These are phyloP conservation scores for Leccinum subgranulosum DNA, from an alignment of 768 basidiomycete genomes.

Conservation along the genomic window DNA sequence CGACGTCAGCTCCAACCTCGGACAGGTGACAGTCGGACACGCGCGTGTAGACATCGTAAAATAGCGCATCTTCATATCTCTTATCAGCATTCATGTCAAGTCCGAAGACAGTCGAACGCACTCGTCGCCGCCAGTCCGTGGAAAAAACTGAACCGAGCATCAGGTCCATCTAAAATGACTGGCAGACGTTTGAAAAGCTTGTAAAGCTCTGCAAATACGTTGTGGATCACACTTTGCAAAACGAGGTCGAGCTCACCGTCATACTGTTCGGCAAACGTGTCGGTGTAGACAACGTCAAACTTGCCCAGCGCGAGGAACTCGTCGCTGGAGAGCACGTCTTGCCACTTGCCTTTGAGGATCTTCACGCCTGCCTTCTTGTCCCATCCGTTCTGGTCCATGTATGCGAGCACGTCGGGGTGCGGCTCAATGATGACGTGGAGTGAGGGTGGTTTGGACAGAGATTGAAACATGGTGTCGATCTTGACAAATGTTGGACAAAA, in stretches of 20 bases:
- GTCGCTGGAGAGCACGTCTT: slow-evolving; percentile 69
- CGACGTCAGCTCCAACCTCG: slow-evolving; percentile 73
- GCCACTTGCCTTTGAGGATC: slow-evolving; percentile 91
- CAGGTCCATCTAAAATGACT: slow-evolving; percentile 67
- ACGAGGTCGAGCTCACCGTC: slow-evolving; percentile 38
- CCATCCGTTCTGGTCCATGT: slow-evolving; percentile 79
- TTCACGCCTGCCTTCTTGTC: slow-evolving; percentile 71
- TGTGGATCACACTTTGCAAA: not conserved
- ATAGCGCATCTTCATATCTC: slow-evolving; percentile 62
- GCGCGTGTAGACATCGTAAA: slow-evolving; percentile 89
- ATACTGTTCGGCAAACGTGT: slow-evolving; percentile 91
- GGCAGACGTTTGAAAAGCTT: slow-evolving; percentile 81
- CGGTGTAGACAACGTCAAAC: slow-evolving; percentile 89
- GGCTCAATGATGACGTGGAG: slow-evolving; percentile 92
- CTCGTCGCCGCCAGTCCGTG: slow-evolving; percentile 96
- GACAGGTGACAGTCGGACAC: slow-evolving; percentile 82
- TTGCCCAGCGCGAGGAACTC: slow-evolving; percentile 62
- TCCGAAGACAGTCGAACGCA: slow-evolving; percentile 34
- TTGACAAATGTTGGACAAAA: slow-evolving; percentile 29
- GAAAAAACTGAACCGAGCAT: slow-evolving; percentile 91
- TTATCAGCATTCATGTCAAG: not conserved
- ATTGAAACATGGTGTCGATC: slow-evolving; percentile 85
- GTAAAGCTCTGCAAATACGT: slow-evolving; percentile 49
- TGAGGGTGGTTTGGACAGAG: slow-evolving; percentile 52
- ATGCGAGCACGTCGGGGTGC: slow-evolving; percentile 84